phyloP scores from a whole-genome alignment of 2,329 filamentous ascomycete genomes.

The Aspergillus transmontanensis region DNA sequence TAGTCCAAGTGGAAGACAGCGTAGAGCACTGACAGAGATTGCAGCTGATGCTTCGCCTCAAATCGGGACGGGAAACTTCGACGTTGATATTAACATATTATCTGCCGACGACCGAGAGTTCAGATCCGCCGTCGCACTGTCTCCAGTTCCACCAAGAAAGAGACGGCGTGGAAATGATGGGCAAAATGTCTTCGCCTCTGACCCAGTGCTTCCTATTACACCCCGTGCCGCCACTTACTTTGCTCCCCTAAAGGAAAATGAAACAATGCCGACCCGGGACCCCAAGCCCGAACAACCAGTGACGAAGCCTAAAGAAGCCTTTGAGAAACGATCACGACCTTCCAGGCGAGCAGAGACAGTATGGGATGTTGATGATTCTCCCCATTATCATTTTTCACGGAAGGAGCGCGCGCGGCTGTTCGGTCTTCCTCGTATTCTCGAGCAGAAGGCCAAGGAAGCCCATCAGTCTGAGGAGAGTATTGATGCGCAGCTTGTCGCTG shows the following conservation, averaged over 20 bases:
- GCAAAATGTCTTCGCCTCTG: slow-evolving; percentile 31
- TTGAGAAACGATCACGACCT: slow-evolving; percentile 26
- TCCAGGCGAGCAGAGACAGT: slow-evolving; percentile 31
- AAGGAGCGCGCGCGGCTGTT: slow-evolving; percentile 17
- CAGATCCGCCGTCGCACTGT: slow-evolving; percentile 35
- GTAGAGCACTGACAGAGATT: slow-evolving; percentile 45
- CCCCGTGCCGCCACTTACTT: slow-evolving; percentile 25
- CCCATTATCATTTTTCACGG: slow-evolving; percentile 26
- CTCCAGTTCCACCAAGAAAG: slow-evolving; percentile 38
- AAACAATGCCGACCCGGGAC: slow-evolving; percentile 13
- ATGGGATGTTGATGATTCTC: slow-evolving; percentile 41
- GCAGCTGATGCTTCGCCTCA: slow-evolving; percentile 46
- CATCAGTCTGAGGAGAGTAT: slow-evolving; percentile 5
- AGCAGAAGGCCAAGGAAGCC: slow-evolving; percentile 9
- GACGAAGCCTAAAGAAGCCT: slow-evolving; percentile 18
- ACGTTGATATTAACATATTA: slow-evolving; percentile 41
- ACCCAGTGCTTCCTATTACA: slow-evolving; percentile 32
- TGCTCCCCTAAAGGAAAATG: slow-evolving; percentile 18
- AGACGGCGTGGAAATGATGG: slow-evolving; percentile 39
- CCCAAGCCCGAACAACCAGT: slow-evolving; percentile 17
- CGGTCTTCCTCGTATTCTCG: slow-evolving; percentile 9
- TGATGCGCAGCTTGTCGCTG: slow-evolving; percentile 9
- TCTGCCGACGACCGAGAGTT: slow-evolving; percentile 45
- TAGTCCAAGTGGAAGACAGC: slow-evolving; percentile 41
- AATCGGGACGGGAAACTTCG: slow-evolving; percentile 32